Evolutionary conservation across 1,139 yeast genomes (phyloP).

Genomic region (Candida albicans): DNA sequence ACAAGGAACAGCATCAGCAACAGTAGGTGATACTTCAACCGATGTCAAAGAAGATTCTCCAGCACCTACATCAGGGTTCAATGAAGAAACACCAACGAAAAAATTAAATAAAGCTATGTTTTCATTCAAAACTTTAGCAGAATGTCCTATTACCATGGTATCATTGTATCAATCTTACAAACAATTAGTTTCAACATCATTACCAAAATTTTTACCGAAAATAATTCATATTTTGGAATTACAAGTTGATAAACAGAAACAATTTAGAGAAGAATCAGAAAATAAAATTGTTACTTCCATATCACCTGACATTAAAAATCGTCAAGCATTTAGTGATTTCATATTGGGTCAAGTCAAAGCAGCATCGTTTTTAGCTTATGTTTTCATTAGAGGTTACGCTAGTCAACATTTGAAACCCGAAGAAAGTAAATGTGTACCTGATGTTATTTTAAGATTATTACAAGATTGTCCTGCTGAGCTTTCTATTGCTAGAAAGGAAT

Average conservation of each 20-base stretch:
- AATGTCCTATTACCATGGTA: constrained; percentile 96
- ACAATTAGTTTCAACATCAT: constrained; percentile 65
- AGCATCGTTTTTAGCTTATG: constrained; percentile 91
- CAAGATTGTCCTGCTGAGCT: constrained; percentile 98
- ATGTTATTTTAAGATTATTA: constrained; percentile 75
- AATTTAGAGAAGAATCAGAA: constrained; percentile 55
- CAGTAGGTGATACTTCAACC: constrained; percentile 25
- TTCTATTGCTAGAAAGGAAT: constrained; percentile 88
- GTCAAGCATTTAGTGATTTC: constrained; percentile 84
- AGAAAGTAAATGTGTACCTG: constrained; percentile 76
- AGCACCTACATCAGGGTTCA: constrained; percentile 4
- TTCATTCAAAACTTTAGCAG: constrained; percentile 91
- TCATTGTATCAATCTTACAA: constrained; percentile 86
- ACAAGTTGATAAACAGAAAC: constrained; percentile 59
- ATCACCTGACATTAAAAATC: constrained; percentile 69
- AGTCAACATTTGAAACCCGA: constrained; percentile 60
- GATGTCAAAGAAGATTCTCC: constrained; percentile 38
- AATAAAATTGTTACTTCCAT: constrained; percentile 52
- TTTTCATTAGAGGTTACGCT: constrained; percentile 81
- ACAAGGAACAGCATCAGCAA: background rate
- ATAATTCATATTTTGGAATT: constrained; percentile 72
- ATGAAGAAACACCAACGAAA: constrained; percentile 41
- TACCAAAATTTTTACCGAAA: constrained; percentile 79
- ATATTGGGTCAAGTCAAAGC: constrained; percentile 96
- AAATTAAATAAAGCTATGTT: constrained; percentile 58